A percentile compares a stretch with the other conserved stretches of the same genome.
Evolutionary conservation across 192 early-diverging fungal species (phyloP).

Genomic region (Coemansia sp.): DNA sequence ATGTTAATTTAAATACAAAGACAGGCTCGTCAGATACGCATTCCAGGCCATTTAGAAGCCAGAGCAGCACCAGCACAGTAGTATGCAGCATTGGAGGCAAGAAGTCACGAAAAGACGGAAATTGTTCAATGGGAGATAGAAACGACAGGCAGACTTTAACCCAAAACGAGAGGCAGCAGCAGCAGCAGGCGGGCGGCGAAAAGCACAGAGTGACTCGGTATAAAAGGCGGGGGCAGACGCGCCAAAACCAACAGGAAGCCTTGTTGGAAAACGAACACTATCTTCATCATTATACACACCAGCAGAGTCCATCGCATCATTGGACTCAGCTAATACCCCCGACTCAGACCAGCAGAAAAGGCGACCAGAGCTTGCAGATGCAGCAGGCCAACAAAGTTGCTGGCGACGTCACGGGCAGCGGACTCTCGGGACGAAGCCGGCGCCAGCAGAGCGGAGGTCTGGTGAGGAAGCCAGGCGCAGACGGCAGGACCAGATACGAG

Average conservation of each 20-base stretch:
- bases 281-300: neutral
- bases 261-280: neutral
- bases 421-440: neutral
- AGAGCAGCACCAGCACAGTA: neutral
- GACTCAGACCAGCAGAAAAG: neutral
- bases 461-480: neutral
- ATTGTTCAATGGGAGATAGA: neutral
- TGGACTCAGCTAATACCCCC: neutral
- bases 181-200: neutral
- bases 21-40: neutral
- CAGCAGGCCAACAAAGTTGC: neutral
- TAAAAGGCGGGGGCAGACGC: slow-evolving; percentile 11
- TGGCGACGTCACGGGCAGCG: neutral
- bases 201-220: neutral
- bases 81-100: slow-evolving; percentile 1
- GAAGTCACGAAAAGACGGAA: slow-evolving; percentile 4
- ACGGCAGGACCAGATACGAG: neutral
- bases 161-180: neutral
- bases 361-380: slow-evolving; percentile 1
- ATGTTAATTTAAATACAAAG: neutral
- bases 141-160: neutral
- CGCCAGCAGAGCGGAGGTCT: neutral
- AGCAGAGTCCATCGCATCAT: slow-evolving; percentile 5
- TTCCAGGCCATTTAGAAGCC: neutral
- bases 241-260: slow-evolving; percentile 3